Conservation (phyloP, 768 basidiomycete genomes). For the Kwoniella heveanensis region DNA sequence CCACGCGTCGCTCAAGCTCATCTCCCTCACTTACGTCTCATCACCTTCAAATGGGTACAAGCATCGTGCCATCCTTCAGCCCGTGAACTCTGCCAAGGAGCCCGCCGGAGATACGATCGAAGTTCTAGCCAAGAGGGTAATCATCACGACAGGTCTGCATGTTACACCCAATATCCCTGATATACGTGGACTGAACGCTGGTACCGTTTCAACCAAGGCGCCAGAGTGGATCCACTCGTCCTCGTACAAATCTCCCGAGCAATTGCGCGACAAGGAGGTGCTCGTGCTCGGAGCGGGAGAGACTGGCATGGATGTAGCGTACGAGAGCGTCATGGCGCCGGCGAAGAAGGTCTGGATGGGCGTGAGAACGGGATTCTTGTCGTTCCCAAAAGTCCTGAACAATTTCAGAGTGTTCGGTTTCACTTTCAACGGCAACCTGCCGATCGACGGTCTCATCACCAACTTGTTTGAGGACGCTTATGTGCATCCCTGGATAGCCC, state of each 20-base stretch:
- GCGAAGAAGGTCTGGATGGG: constrained; percentile 64
- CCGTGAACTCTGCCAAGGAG: constrained; percentile 51
- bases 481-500: constrained; percentile 66
- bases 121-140: constrained; percentile 59
- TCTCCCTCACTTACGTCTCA: constrained; percentile 55
- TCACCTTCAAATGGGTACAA: constrained; percentile 58
- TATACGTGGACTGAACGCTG: constrained; percentile 61
- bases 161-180: constrained; percentile 62
- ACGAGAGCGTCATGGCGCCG: constrained; percentile 59
- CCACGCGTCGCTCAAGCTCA: constrained; percentile 36
- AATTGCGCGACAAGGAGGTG: constrained; percentile 60
- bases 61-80: constrained; percentile 54
- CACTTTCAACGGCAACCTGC: constrained; percentile 57
- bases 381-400: constrained; percentile 66
- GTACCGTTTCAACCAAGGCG: constrained; percentile 50
- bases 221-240: constrained; percentile 60
- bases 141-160: constrained; percentile 65
- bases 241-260: constrained; percentile 61
- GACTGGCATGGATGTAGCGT: constrained; percentile 66
- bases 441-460: constrained; percentile 61
- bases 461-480: constrained; percentile 62
- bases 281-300: constrained; percentile 67
- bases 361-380: constrained; percentile 63
- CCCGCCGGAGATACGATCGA: constrained; percentile 31
- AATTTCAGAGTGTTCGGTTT: constrained; percentile 64